Evolutionary conservation across 164 flowering plant species (phyloP).

Genomic region (Nymphaea thermarum): DNA sequence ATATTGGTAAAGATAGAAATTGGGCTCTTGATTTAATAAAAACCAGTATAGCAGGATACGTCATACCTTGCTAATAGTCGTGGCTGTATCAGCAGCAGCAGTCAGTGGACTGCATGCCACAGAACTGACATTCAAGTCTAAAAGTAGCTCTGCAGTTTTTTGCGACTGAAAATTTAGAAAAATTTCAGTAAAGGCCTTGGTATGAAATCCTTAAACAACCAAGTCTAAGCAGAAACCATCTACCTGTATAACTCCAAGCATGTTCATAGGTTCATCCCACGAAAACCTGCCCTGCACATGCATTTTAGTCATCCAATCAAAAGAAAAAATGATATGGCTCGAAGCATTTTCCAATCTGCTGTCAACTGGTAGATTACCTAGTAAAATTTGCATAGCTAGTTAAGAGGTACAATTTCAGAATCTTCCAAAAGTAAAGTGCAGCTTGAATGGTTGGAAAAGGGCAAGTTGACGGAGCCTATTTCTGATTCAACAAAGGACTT

Average conservation of each 20-base stretch:
- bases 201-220: neutral
- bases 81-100: slow-evolving; percentile 57
- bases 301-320: neutral
- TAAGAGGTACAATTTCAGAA: no score
- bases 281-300: slow-evolving; percentile 3
- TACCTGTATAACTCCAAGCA: slow-evolving; percentile 87
- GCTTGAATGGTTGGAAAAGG: no score
- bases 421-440: no score
- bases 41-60: neutral
- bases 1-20: no score
- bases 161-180: slow-evolving; percentile 45
- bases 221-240: slow-evolving; percentile 1
- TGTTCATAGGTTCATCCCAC: slow-evolving; percentile 42
- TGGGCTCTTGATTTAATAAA: no score
- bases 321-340: no score
- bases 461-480: no score
- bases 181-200: neutral
- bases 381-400: no score
- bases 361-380: no score
- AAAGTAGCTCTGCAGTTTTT: slow-evolving; percentile 88
- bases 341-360: no score
- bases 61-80: slow-evolving; percentile 46
- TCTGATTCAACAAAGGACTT: no score
- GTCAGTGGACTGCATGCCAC: slow-evolving; percentile 46
- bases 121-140: slow-evolving; percentile 62